A percentile compares a stretch with the other conserved stretches of the same genome.
Conservation (phyloP, 1,139 yeast genomes). For the Taiozyma sp. region DNA sequence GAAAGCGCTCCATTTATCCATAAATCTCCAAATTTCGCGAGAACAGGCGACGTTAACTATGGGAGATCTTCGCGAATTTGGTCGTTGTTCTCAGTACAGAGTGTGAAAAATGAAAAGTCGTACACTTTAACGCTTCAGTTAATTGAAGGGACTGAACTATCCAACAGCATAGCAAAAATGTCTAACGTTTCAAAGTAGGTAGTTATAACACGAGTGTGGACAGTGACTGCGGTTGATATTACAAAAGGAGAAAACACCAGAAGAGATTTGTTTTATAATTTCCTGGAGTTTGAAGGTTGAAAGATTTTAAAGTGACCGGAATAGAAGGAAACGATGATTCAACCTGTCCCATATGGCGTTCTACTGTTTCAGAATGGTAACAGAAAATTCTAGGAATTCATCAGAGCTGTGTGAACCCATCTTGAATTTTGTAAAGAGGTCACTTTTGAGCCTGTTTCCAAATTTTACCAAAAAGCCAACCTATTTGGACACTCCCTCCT, state of each 20-base stretch:
- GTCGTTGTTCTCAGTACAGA: neutral
- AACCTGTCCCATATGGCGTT: neutral
- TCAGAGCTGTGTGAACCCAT: neutral
- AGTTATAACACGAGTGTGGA: neutral
- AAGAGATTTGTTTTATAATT: neutral
- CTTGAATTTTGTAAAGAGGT: neutral
- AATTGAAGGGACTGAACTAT: neutral
- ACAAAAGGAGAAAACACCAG: neutral
- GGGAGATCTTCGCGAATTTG: neutral
- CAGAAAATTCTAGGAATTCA: neutral
- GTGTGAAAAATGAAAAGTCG: neutral
- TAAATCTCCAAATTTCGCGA: neutral
- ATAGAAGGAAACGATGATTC: neutral
- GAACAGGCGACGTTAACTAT: neutral
- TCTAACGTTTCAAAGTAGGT: conserved; percentile 25
- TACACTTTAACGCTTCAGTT: neutral
- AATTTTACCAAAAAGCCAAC: no score
- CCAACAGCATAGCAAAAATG: conserved; percentile 14
- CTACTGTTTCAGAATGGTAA: neutral
- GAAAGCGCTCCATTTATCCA: neutral
- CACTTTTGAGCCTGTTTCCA: neutral
- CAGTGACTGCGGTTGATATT: neutral
- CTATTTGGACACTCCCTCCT: no score
- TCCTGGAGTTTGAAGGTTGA: neutral
- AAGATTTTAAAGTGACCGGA: neutral